Evolutionary conservation across 179 eudicot genomes (phyloP).

Genomic region (Silene noctiflora): DNA sequence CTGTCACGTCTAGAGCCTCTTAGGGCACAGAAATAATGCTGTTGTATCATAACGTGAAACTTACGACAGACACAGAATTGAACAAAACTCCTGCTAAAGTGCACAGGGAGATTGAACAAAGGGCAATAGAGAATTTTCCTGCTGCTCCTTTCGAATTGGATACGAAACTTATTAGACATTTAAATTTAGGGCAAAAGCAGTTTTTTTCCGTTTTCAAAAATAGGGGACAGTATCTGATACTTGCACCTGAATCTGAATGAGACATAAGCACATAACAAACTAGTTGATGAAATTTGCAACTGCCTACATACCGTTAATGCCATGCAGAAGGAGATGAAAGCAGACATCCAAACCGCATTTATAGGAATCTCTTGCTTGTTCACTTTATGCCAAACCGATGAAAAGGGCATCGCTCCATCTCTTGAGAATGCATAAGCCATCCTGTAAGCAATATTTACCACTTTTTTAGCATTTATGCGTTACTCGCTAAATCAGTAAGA

Average conservation of each 20-base stretch:
- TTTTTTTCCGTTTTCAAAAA: too few relatives aligned
- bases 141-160: too few relatives aligned
- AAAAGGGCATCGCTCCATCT: slow-evolving; percentile 97
- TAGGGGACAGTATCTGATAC: too few relatives aligned
- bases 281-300: not conserved
- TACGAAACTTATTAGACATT: too few relatives aligned
- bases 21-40: too few relatives aligned
- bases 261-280: not conserved
- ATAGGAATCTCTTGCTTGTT: slow-evolving; percentile 88
- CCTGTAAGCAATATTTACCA: slow-evolving; percentile 28
- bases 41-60: too few relatives aligned
- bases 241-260: too few relatives aligned
- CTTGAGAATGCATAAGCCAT: slow-evolving; percentile 98
- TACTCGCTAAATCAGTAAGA: not conserved
- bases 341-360: slow-evolving; percentile 94
- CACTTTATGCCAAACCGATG: slow-evolving; percentile 85
- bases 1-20: too few relatives aligned
- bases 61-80: not conserved
- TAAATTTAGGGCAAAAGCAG: too few relatives aligned
- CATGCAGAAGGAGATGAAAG: slow-evolving; percentile 85
- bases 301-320: slow-evolving; percentile 70
- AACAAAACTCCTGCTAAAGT: not conserved
- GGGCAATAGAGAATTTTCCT: not conserved
- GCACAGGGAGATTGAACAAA: not conserved
- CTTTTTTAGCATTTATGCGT: not conserved